Evolutionary conservation across 495 filamentous ascomycete species (phyloP), one percentile per base, ranked within the genome.

Genomic region (Tuber borchii): DNA sequence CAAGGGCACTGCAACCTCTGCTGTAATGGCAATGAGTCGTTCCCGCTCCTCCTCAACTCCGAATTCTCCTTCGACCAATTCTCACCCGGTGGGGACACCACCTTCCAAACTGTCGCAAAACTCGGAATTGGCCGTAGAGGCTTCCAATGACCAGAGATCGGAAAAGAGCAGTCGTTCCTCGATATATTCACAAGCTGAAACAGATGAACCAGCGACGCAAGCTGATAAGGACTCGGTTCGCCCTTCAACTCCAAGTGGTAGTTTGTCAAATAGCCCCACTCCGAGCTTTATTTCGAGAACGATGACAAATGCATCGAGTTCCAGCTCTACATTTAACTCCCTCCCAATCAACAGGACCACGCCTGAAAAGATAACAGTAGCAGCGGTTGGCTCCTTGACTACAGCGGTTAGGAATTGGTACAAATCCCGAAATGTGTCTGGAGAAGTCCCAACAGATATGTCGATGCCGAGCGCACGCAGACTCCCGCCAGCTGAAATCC

Each of bases 361-460:
- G n/a, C 39, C 85, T 84, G 72, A 85, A 82, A 80, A 75, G 80
- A 65, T 82, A 83, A 84, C 83, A 8, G 84, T 87, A 14, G 86
- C 89, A 42, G 89, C 91, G 7, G 86, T 96, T 48, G 88, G 90
- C 0, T 90, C 90, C 69, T 93, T 90, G 6, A 92, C 93, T 22
- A 90, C 91, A 8, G 90, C 89, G 19, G 93, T 93, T 3, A 94
- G 91, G 83, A 93, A 92, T 83, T 97, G 94, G 94, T 74, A 82
- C 83, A 65, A 85, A 85, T 81, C 84, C 83, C 81, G 84, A 83
- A 76, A 86, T 85, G 90, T 80, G 72, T 74, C 78, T 31, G 71
- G 71, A 16, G 79, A 76, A 71, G 78, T 83, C 91, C 92, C 7
- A 89, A 91, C 42, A 91, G 92, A 5, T 85, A 86, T 80, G 85